Percentiles rank a stretch among this genome's conserved stretches.
Conservation (phyloP, 2,329 filamentous ascomycete genomes). For the Fusarium robinianum region DNA sequence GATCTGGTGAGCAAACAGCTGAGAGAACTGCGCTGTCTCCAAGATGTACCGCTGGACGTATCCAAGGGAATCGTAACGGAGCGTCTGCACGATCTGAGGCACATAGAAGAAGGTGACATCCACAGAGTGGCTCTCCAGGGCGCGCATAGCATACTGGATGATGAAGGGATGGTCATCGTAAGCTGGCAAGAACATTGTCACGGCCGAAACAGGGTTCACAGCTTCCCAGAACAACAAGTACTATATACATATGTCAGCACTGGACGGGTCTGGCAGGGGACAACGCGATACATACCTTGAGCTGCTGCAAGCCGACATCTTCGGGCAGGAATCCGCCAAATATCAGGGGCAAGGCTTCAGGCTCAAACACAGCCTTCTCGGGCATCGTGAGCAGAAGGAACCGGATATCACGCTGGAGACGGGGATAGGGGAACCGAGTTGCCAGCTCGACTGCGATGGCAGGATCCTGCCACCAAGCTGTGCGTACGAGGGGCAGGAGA, state of each 20-base stretch:
- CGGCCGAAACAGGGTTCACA: slow-evolving; percentile 88
- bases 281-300: slow-evolving; percentile 64
- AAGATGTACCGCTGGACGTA: slow-evolving; percentile 97
- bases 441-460: slow-evolving; percentile 85
- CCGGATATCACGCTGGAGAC: slow-evolving; percentile 75
- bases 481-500: slow-evolving; percentile 68
- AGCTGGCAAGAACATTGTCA: slow-evolving; percentile 89
- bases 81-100: slow-evolving; percentile 93
- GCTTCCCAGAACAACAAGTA: slow-evolving; percentile 93
- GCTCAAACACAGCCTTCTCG: slow-evolving; percentile 77
- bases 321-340: slow-evolving; percentile 75
- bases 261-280: not conserved
- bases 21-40: slow-evolving; percentile 96
- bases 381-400: slow-evolving; percentile 81
- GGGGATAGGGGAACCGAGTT: slow-evolving; percentile 76
- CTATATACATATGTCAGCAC: slow-evolving; percentile 49
- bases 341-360: slow-evolving; percentile 81
- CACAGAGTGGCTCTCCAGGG: slow-evolving; percentile 90
- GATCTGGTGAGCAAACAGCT: slow-evolving; percentile 97
- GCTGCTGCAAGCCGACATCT: slow-evolving; percentile 77
- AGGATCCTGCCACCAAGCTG: slow-evolving; percentile 86
- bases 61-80: slow-evolving; percentile 89
- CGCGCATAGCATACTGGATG: slow-evolving; percentile 95
- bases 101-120: slow-evolving; percentile 99
- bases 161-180: slow-evolving; percentile 92